These are phyloP conservation scores for Fusarium nurragi DNA, from an alignment of 2,329 filamentous ascomycete species.

Conservation along the genomic window DNA sequence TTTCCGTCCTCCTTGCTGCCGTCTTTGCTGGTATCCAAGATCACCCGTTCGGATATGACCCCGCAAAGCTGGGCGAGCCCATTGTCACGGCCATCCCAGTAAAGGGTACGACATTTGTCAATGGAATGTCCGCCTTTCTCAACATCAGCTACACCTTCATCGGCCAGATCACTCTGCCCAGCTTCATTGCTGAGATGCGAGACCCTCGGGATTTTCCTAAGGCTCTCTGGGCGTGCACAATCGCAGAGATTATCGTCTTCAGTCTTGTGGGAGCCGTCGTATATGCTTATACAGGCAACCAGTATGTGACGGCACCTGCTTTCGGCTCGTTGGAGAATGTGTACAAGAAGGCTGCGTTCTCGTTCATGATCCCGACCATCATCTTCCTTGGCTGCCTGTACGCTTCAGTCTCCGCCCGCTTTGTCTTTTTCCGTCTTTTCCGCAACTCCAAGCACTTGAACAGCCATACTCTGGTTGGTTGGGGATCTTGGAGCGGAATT, in stretches of 20 bases:
- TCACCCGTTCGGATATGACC: slow-evolving; percentile 74
- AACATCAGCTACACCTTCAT: slow-evolving; percentile 98
- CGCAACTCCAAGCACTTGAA: slow-evolving; percentile 80
- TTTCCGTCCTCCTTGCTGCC: slow-evolving; percentile 85
- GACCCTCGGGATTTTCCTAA: slow-evolving; percentile 85
- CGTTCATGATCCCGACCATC: slow-evolving; percentile 94
- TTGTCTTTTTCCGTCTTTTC: slow-evolving; percentile 92
- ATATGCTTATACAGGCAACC: slow-evolving; percentile 87
- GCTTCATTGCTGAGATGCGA: slow-evolving; percentile 95
- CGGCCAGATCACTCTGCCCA: slow-evolving; percentile 91
- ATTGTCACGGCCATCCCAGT: slow-evolving; percentile 74
- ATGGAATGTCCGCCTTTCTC: slow-evolving; percentile 86
- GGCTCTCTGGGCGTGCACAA: slow-evolving; percentile 88
- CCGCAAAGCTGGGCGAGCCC: slow-evolving; percentile 65
- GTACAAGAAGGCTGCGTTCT: slow-evolving; percentile 90
- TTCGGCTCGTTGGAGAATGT: slow-evolving; percentile 83
- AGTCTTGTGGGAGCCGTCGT: slow-evolving; percentile 82
- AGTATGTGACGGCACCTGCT: slow-evolving; percentile 88
- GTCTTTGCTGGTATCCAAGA: slow-evolving; percentile 82
- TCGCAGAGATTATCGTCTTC: slow-evolving; percentile 87
- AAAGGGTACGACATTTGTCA: slow-evolving; percentile 79
- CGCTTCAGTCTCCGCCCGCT: slow-evolving; percentile 87
- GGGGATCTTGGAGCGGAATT: slow-evolving; percentile 80
- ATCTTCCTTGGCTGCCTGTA: slow-evolving; percentile 93
- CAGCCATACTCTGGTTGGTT: slow-evolving; percentile 83